Conservation (phyloP, 345 rosid species). For the Brassica cretica region DNA sequence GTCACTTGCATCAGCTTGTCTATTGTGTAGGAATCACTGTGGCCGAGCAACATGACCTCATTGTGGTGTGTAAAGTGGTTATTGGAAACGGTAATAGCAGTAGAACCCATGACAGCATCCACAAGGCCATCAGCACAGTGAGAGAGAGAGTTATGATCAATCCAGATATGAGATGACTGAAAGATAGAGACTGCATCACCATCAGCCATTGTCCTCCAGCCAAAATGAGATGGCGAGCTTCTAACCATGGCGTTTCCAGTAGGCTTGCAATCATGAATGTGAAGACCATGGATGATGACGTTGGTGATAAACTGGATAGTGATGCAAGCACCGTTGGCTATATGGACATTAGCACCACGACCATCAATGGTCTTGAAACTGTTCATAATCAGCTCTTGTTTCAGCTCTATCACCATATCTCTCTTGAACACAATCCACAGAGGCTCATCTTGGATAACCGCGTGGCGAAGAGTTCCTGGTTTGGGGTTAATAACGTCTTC, state of each 20-base stretch:
- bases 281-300: conserved; percentile 91
- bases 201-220: conserved; percentile 94
- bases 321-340: conserved; percentile 89
- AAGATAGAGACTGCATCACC: conserved; percentile 89
- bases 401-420: conserved; percentile 84
- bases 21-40: conserved; percentile 49
- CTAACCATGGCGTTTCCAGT: conserved; percentile 93
- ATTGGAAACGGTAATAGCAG: conserved; percentile 85
- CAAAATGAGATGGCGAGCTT: conserved; percentile 77
- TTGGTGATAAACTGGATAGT: conserved; percentile 81
- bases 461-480: conserved; percentile 90
- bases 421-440: conserved; percentile 93
- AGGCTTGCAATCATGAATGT: conserved; percentile 89
- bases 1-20: conserved; percentile 96
- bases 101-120: conserved; percentile 96
- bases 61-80: conserved; percentile 91
- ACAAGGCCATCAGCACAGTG: conserved; percentile 93
- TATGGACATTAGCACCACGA: conserved; percentile 85
- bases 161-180: conserved; percentile 87
- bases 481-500: conserved; percentile 84
- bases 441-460: conserved; percentile 82
- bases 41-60: conserved; percentile 72
- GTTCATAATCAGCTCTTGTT: conserved; percentile 82
- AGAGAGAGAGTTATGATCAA: conserved; percentile 92
- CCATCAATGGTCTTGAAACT: conserved; percentile 95